Base-by-base conservation (phyloP, 2,329 filamentous ascomycete species). In the Clathrospora elynae region DNA sequence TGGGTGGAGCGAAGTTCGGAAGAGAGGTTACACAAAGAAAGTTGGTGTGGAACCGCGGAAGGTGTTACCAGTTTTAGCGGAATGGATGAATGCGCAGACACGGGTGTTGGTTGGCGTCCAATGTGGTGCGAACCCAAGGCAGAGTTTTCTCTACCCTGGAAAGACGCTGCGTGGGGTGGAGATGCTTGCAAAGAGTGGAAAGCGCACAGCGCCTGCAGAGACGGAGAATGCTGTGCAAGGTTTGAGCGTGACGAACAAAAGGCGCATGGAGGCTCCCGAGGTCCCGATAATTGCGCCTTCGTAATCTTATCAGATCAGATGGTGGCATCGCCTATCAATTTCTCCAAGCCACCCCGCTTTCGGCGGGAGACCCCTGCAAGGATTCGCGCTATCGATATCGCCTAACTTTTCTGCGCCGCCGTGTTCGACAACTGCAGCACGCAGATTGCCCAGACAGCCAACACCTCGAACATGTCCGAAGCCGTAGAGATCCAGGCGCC, bases 401-500 rank as follows among this genome's bases (percentile, higher is more conserved):
- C 51, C 48, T 53, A 51, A 46, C 49, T 59, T 61, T 63, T 55
- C 55, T 49, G 53, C 46, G 45, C 41, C 26, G 41, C 49, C 46
- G 28, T 31, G 32, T 36, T 60, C 46, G 48, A 58, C 45, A 49
- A 37, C 41, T 49, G 34, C 36, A 42, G 36, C 53, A 42, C 47
- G 25, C 45, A 37, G 40, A 28, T 37, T 35, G 38, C 24, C 35
- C 20, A 35, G 26, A 30, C 24, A 34, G 33, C 47, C 52, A 48
- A 33, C 51, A 50, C 42, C 29, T 39, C 49, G 33, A 57, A 43
- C 30, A 70, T 70, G 61, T 67, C 64, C 35, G 54, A 60, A 44
- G 35, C 54, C 28, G 48, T 55, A 17, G 49, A 49, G 47, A 53
- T 46, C 16, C 35, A 83, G 77, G 77, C 76, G 19, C 64, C 65